Evolutionary conservation across 306 rosid genomes (phyloP).

Genomic region (Prosopis cineraria): DNA sequence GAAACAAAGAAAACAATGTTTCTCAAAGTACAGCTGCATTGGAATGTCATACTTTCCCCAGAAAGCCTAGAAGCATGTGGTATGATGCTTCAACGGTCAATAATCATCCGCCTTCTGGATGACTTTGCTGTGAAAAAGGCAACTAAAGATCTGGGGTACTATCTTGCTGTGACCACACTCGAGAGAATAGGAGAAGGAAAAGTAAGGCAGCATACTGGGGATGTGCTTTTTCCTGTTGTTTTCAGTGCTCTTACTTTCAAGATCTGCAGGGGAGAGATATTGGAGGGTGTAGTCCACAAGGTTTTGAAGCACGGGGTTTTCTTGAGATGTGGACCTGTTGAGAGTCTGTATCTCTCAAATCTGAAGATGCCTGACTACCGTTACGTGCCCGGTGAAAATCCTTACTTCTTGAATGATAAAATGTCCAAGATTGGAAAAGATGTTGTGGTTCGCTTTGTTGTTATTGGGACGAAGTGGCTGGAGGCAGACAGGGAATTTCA

Average conservation of each 20-base stretch:
- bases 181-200: slow-evolving; percentile 82
- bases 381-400: slow-evolving; percentile 71
- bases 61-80: slow-evolving; percentile 64
- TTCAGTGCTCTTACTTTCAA: slow-evolving; percentile 78
- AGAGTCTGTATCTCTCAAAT: slow-evolving; percentile 65
- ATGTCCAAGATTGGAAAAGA: slow-evolving; percentile 68
- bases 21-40: slow-evolving; percentile 72
- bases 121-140: slow-evolving; percentile 75
- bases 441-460: slow-evolving; percentile 60
- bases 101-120: slow-evolving; percentile 55
- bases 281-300: slow-evolving; percentile 78
- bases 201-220: slow-evolving; percentile 77
- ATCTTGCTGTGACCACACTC: slow-evolving; percentile 67
- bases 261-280: slow-evolving; percentile 75
- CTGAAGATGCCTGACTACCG: slow-evolving; percentile 75
- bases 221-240: slow-evolving; percentile 76
- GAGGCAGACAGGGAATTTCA: slow-evolving; percentile 90
- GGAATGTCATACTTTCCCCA: slow-evolving; percentile 81
- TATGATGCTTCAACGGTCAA: slow-evolving; percentile 70
- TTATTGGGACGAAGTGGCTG: slow-evolving; percentile 86
- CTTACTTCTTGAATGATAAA: slow-evolving; percentile 64
- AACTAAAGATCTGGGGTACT: slow-evolving; percentile 75
- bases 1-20: slow-evolving; percentile 41
- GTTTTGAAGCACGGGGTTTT: slow-evolving; percentile 89
- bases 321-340: slow-evolving; percentile 80